Percentiles rank a stretch among this genome's conserved stretches.
phyloP scores from a whole-genome alignment of 805 yeast species.

The Candida vartiovaarae region DNA sequence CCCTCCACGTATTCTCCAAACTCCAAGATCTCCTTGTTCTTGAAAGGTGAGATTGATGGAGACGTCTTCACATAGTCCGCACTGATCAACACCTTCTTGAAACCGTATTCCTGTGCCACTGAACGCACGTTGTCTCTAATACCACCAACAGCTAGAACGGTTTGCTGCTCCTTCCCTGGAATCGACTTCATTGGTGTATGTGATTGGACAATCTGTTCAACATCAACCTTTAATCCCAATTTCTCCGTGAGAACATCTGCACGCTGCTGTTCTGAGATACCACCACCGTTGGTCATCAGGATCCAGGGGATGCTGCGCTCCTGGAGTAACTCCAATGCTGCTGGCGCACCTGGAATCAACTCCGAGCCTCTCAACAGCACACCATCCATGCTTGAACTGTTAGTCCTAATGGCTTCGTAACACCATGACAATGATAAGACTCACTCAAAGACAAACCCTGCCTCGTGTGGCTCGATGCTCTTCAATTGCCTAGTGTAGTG shows the following conservation, averaged over 20 bases:
- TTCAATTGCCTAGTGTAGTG: neutral
- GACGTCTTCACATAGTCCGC: constrained; percentile 59
- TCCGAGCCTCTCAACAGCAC: constrained; percentile 70
- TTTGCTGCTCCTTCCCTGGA: constrained; percentile 38
- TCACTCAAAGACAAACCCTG: constrained; percentile 19
- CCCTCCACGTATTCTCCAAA: constrained; percentile 23
- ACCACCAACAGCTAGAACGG: constrained; percentile 85
- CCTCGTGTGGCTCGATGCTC: neutral
- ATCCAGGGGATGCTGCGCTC: constrained; percentile 61
- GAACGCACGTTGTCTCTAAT: constrained; percentile 57
- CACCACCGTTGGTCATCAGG: constrained; percentile 90
- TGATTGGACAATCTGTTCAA: constrained; percentile 66
- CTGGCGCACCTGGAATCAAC: constrained; percentile 58
- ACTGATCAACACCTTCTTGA: constrained; percentile 64
- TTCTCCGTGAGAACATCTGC: constrained; percentile 42
- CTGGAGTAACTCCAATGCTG: constrained; percentile 50
- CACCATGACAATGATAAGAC: neutral
- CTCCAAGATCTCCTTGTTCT: constrained; percentile 39
- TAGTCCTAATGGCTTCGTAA: neutral
- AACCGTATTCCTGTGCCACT: constrained; percentile 76
- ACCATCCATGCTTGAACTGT: constrained; percentile 66
- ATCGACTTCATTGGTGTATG: constrained; percentile 79
- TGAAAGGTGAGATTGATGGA: constrained; percentile 77
- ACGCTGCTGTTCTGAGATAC: constrained; percentile 58
- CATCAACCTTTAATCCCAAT: constrained; percentile 28